Base-by-base conservation (phyloP, 495 filamentous ascomycete species). In the Staphylotrichum tortipilum region DNA sequence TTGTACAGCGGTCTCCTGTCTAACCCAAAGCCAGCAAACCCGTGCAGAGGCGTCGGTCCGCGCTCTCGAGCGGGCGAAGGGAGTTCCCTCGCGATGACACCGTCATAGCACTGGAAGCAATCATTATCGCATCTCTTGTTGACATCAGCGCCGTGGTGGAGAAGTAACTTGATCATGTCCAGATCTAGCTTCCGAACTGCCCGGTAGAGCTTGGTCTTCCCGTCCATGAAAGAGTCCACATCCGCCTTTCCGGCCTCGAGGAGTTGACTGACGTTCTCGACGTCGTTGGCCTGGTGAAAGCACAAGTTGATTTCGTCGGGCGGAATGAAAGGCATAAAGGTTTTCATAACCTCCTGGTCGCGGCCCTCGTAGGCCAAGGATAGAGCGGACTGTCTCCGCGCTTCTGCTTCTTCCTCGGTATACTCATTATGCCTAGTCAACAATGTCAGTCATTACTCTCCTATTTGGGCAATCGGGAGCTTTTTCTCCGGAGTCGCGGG, bases 111-210 rank as follows among this genome's bases (percentile, higher is more conserved):
- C 9, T 11, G 5, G 24, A 23, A 26, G 11, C 19, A 2, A 9
- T 36, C 22, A n/a, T 15, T 12, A 11, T 41, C 4, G 18, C 50
- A 42, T 24, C 35, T 37, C 30, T 36, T 17, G 17, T 50, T 50
- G 7, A 29, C 17, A 3, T 49, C 52, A 18, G 29, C 35, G 37
- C 56, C 56, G 18, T 53, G 33, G 23, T 53, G 24, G 30, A 61
- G 30, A 6, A 64, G 44, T 15, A 64, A 23, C 42, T 56, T 53
- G 22, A 62, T 28, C 17, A 58, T 31, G 19, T 52, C 29, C 9
- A 38, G 41, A 15, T 56, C 19, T 12, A 30, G 14, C 15, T 18
- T 30, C 34, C 39, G 23, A 5, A 31, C 45, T 22, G 45, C 45
- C 7, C 6, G 0, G 24, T 29, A 39, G 23, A 48, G 24, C 9